Base-by-base conservation (phyloP, 768 basidiomycete species). In the Xerocomus brunneocitrinus region DNA sequence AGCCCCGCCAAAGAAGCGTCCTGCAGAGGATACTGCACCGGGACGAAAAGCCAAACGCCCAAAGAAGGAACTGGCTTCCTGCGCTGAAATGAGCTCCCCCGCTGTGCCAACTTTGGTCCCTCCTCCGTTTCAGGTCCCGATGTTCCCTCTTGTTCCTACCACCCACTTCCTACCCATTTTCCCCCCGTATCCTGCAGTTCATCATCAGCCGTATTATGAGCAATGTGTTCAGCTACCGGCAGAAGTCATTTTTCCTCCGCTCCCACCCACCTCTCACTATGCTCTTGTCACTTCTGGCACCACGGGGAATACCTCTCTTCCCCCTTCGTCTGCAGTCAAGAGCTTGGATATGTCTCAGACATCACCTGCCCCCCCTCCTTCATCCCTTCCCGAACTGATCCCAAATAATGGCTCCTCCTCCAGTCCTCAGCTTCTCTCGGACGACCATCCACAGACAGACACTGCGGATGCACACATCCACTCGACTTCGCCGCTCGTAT, bases 131-230 rank as follows among this genome's bases (percentile, higher is more conserved):
- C 54, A 53, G 16, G 54, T 58, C 25, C 25, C 62, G 0, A 54
- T 60, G 54, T 40, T 68, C 1, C 67, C 56, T 22, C 52, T 69
- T 36, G 56, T 60, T 22, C 30, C 67, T 9, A 30, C 62, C 6
- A 50, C 67, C 8, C 68, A 69, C 22, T 64, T 62, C 39, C 55
- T 64, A 22, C 67, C 68, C 24, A 61, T 82, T 46, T 84, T 83
- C 58, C 82, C 79, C 30, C 72, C 77, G 13, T 77, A 79, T 9
- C 76, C 81, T 8, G 81, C 80, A 10, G 73, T 78, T 19, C 83
- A 87, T 54, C 85, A 87, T 57, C 88, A 89, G 60, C 81, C 87
- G 0, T 89, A 89, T 65, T 88, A 87, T 62, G 80, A 82, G 47
- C 79, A 76, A 36, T 83, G 82, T 53, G 53, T 79, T 14, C 78